Base-by-base conservation (phyloP, 2,329 filamentous ascomycete genomes). In the Phialophora chinensis region DNA sequence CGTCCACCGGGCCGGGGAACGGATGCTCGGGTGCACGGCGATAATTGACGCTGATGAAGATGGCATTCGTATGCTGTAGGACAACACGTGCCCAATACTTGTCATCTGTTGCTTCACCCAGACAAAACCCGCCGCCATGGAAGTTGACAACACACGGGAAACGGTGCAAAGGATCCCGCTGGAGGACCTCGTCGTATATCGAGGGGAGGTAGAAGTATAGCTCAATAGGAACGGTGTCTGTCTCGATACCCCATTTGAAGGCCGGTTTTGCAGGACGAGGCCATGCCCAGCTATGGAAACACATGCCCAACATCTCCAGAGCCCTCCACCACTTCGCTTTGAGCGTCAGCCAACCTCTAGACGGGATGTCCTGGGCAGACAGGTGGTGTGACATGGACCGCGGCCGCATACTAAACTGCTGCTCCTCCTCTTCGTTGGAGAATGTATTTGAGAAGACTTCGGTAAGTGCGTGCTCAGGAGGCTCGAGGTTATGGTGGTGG, bases 241-340 rank as follows among this genome's bases (percentile, higher is more conserved):
- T 83, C 29, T 81, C 76, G 35, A 91, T 83, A 20, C 81, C 81
- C 53, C 82, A 84, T 55, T 81, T 81, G 77, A 91, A 91, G 33
- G 82, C 78, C 1, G 88, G 88, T 35, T 79, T 80, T 1, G 87
- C 86, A 5, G 89, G 87, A 58, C 84, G 82, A 6, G 88, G 88
- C 50, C 83, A 79, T 0, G 88, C 85, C 66, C 88, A 78, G 62
- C 83, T 85, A 75, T 92, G 89, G 47, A 91, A 79, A 66, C 85
- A 81, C 88, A 91, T 91, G 73, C 88, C 89, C 64, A 91, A 83
- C 65, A 82, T 82, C 85, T 91, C 90, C 50, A 91, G 80, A 63
- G 85, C 82, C 60, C 90, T 84, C 88, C 88, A 91, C 75, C 88
- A 84, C 31, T 83, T 78, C 55, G 90, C 89, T 75, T 90, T 85